Evolutionary conservation across 2,329 filamentous ascomycete genomes (phyloP).

Genomic region (Fusarium anguioides): DNA sequence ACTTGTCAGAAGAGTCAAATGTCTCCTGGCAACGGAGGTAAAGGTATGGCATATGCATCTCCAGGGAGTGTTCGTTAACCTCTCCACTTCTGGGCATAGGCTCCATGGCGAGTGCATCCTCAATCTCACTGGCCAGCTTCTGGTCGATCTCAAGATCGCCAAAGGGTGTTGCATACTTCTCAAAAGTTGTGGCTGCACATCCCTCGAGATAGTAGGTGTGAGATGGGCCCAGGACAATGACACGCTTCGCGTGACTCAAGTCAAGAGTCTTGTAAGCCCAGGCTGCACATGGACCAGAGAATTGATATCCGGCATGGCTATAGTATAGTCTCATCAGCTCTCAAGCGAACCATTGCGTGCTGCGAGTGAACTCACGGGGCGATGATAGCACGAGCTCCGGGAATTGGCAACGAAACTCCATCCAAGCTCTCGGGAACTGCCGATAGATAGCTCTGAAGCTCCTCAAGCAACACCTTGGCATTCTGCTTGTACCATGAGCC

Average conservation of each 20-base stretch:
- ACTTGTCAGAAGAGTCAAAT: slow-evolving; percentile 62
- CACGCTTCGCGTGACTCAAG: slow-evolving; percentile 81
- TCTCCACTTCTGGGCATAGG: slow-evolving; percentile 76
- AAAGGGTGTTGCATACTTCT: slow-evolving; percentile 77
- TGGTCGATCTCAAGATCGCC: slow-evolving; percentile 76
- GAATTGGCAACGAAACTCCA: slow-evolving; percentile 70
- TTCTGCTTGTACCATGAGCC: slow-evolving; percentile 86
- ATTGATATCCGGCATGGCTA: slow-evolving; percentile 93
- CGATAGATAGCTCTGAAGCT: slow-evolving; percentile 81
- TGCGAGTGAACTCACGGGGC: slow-evolving; percentile 76
- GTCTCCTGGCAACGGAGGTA: slow-evolving; percentile 76
- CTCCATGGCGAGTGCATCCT: slow-evolving; percentile 48
- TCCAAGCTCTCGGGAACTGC: slow-evolving; percentile 75
- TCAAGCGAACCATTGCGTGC: rapidly evolving
- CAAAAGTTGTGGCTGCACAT: slow-evolving; percentile 80
- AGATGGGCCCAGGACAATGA: slow-evolving; percentile 93
- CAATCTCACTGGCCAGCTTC: slow-evolving; percentile 62
- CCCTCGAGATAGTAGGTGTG: slow-evolving; percentile 85
- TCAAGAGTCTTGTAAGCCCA: slow-evolving; percentile 95
- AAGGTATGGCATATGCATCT: slow-evolving; percentile 96
- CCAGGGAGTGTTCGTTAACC: slow-evolving; percentile 88
- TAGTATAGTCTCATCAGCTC: not conserved
- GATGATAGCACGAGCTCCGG: slow-evolving; percentile 85
- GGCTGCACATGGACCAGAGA: slow-evolving; percentile 90
- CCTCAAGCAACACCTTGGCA: slow-evolving; percentile 65